These are phyloP conservation scores for Limonium bicolor DNA, from an alignment of 148 eudicot species.

Conservation along the genomic window DNA sequence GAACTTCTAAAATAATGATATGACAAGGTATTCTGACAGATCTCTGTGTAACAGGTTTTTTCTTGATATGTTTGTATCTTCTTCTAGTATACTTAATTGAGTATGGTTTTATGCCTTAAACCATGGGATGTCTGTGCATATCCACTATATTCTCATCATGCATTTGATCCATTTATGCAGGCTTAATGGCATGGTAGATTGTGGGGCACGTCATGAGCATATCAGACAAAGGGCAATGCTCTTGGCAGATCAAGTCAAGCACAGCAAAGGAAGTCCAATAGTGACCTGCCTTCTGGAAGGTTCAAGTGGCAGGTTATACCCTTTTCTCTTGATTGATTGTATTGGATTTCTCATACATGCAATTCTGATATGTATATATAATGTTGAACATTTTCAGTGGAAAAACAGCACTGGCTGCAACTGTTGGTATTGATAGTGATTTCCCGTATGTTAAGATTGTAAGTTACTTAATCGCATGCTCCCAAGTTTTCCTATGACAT, in stretches of 20 bases:
- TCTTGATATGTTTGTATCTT: too few species aligned
- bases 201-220: constrained; percentile 73
- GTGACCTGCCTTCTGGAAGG: constrained; percentile 96
- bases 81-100: too few species aligned
- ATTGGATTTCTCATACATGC: too few species aligned
- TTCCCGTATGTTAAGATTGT: constrained; percentile 96
- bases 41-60: too few species aligned
- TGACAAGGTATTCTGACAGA: too few species aligned
- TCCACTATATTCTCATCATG: not conserved
- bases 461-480: not conserved
- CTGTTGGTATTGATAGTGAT: constrained; percentile 91
- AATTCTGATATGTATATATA: not conserved
- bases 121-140: too few species aligned
- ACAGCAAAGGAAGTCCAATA: constrained; percentile 88
- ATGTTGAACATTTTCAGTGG: constrained; percentile 36
- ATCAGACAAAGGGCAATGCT: constrained; percentile 81
- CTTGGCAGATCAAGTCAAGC: constrained; percentile 85
- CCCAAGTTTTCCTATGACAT: not conserved
- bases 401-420: constrained; percentile 93
- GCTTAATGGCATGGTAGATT: constrained; percentile 87
- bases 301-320: constrained; percentile 72
- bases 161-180: constrained; percentile 31
- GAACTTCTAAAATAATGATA: too few species aligned
- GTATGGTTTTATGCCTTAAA: too few species aligned
- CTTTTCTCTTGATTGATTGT: not conserved